Base-by-base conservation (phyloP, 306 rosid genomes). In the Cucurbita pepo region DNA sequence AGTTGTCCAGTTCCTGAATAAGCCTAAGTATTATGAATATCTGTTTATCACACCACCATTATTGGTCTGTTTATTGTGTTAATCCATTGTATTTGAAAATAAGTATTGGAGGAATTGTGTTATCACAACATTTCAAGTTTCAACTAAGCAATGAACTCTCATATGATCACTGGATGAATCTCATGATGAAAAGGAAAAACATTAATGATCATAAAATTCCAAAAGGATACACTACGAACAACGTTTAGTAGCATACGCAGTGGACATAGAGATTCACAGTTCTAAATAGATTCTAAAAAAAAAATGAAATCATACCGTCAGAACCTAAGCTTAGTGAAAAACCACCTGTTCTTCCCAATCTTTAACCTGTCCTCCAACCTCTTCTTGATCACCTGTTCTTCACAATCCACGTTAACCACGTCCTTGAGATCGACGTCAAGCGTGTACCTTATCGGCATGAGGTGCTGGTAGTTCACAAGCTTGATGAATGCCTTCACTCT, bases 311-410 rank as follows among this genome's bases (percentile, higher is more conserved):
- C 16, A 64, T 41, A 5, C 6, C 56, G 34, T 72, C 75, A 83
- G 74, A 83, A 83, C 79, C 87, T 78, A 70, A 83, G 87, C 79
- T 83, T 83, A 52, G 87, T 83, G 59, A 83, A 83, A 60, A 83
- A 83, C 81, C 87, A 83, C 81, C 87, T 72, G 82, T 81, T 83
- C 79, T 81, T 84, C 18, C 87, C 87, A 8, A 81, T 81, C 81
- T 84, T 84, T 67, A 84, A 84, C 79, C 87, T 63, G 75, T 84
- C 83, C 81, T 84, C 87, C 8, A 84, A 56, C 36, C 83, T 73
- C 76, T 78, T 81, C 79, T 84, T 81, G 65, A 82, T 65, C 83
- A n/a, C n/a, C n/a, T n/a, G n/a, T n/a, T n/a, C n/a, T n/a, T n/a
- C n/a, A n/a, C 22, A 75, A 57, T 84, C 87, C 8, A 54, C 19